Evolutionary conservation across 2,329 filamentous ascomycete species (phyloP), one percentile per base, ranked within the genome.

Genomic region (Fusarium annulatum): DNA sequence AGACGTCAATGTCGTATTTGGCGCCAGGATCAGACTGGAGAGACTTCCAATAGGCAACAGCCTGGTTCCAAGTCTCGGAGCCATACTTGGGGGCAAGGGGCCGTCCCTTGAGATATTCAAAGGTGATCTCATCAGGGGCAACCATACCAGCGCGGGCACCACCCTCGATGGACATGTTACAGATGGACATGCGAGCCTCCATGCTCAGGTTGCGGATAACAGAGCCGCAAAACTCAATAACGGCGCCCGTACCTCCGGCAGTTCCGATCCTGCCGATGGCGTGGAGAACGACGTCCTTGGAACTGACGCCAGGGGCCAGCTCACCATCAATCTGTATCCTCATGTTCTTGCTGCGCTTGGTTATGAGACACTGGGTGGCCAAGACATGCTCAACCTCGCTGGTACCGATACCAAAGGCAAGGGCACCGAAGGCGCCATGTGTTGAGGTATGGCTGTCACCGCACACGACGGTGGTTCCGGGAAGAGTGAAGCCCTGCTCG

Each of bases 381-480:
- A 99, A 89, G 72, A 99, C 96, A 84, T 99, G 96, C 88, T 99
- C 96, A 76, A 98, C 96, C 86, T 99, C 96, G 81, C 94, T 97
- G 71, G 96, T 99, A 78, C 96, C 96, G 80, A 99, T 99, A 83
- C 96, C 96, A 80, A 97, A 97, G 45, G 96, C 96, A 71, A 98
- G 90, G 77, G 95, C 90, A 76, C 96, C 96, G 79, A 98, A 99
- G 59, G 96, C 96, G 79, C 96, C 96, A 85, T 99, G 96, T 72
- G 96, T 99, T 33, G 96, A 98, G 52, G 96, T 99, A 83, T 99
- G 96, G 80, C 94, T 97, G 88, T 99, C 96, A 83, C 96, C 96
- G 81, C 96, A 98, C 75, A 98, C 96, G 42, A 98, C 93, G 7
- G 96, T 99, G 61, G 96, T 98, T 76, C 94, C 96, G 46, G 96